These are phyloP conservation scores for Alternaria sp. DNA, from an alignment of 2,329 filamentous ascomycete genomes.

Conservation along the genomic window DNA sequence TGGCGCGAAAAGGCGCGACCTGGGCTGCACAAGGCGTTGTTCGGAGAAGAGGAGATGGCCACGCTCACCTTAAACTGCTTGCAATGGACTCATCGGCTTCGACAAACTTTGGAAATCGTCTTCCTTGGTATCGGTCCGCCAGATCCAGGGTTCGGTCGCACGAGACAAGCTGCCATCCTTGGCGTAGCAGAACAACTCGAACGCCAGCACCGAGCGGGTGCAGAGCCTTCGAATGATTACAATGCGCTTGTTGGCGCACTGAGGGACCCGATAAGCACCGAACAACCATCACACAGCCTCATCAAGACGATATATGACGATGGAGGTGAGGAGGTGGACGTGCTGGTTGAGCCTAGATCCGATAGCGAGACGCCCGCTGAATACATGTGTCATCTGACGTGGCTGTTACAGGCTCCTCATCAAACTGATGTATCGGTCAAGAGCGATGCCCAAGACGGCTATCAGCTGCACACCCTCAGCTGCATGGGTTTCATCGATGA, in stretches of 20 bases:
- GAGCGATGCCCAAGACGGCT: slow-evolving; percentile 9
- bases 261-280: slow-evolving; percentile 7
- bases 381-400: slow-evolving; percentile 23
- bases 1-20: slow-evolving; percentile 19
- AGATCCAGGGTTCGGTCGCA: slow-evolving; percentile 13
- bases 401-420: slow-evolving; percentile 20
- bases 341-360: slow-evolving; percentile 71
- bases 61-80: slow-evolving; percentile 5
- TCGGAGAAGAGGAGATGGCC: slow-evolving; percentile 20
- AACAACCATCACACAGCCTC: slow-evolving; percentile 1
- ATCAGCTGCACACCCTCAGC: slow-evolving; percentile 20
- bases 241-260: slow-evolving; percentile 17
- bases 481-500: slow-evolving; percentile 27
- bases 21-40: slow-evolving; percentile 12
- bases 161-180: slow-evolving; percentile 15
- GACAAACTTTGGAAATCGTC: slow-evolving; percentile 22
- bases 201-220: slow-evolving; percentile 17
- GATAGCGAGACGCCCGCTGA: slow-evolving; percentile 62
- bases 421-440: slow-evolving; percentile 7
- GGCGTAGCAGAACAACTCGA: slow-evolving; percentile 21
- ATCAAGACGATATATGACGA: slow-evolving; percentile 23
- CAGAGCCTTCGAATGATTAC: slow-evolving; percentile 15
- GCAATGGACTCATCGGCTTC: slow-evolving; percentile 16
- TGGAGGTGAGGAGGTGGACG: slow-evolving; percentile 18
- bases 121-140: slow-evolving; percentile 18